phyloP scores from a whole-genome alignment of 2,329 filamentous ascomycete species.

The Ophiostoma sp. region DNA sequence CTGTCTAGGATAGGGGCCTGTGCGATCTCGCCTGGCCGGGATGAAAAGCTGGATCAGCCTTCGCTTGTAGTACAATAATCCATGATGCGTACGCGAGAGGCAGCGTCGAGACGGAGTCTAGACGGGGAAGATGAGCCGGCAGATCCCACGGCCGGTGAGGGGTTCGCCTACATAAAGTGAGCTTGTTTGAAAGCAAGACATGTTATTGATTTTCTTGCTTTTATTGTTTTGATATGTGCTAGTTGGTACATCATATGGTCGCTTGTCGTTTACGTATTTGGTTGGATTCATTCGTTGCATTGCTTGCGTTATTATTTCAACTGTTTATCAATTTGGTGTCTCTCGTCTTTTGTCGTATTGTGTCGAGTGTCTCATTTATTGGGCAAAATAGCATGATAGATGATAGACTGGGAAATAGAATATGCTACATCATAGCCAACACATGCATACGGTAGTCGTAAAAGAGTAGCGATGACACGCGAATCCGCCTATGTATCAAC shows the following conservation, averaged over 20 bases:
- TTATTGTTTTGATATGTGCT: background rate
- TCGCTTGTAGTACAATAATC: background rate
- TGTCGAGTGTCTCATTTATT: background rate
- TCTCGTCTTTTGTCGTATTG: background rate
- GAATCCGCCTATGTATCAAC: background rate
- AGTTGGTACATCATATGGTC: background rate
- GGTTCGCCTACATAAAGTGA: background rate
- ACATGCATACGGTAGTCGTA: background rate
- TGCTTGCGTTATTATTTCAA: background rate
- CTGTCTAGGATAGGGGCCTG: slow-evolving; percentile 1
- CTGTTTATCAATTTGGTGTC: background rate
- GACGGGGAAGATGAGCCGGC: background rate
- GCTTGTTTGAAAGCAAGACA: slow-evolving; percentile 4
- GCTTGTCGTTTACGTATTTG: background rate
- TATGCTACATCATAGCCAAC: background rate
- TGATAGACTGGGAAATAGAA: background rate
- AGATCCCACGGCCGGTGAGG: slow-evolving; percentile 1
- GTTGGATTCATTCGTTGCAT: background rate
- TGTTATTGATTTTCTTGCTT: background rate
- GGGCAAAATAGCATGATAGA: background rate
- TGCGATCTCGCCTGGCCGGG: background rate
- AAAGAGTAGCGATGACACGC: background rate
- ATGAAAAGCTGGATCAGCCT: background rate
- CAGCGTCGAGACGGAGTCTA: background rate
- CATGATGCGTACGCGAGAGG: background rate